Evolutionary conservation across 345 rosid species (phyloP), one percentile per base, ranked within the genome.

Genomic region (Salix brachista): DNA sequence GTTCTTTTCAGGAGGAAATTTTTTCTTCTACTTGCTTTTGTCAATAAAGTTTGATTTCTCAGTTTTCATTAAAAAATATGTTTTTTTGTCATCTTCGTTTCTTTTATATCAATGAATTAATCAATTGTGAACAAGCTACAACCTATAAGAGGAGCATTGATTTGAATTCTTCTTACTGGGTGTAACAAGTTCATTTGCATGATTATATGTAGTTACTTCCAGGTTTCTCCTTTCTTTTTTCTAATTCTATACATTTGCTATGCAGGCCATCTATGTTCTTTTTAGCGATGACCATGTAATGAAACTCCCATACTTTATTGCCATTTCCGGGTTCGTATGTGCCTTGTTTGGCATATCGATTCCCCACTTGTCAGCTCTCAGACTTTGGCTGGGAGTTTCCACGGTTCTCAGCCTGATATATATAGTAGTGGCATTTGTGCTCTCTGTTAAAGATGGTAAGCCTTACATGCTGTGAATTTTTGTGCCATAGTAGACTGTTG

Each of bases 361-460:
- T 75, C 98, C 99, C 71, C 92, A 92, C 86, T 83, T 93, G 72
- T 96, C 98, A 1, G 91, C 97, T 71, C 86, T 96, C 39, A 84
- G 98, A 73, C 16, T 88, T 64, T 96, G 97, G 98, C 84, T 96
- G n/a, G 98, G 88, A 46, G 83, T 94, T 78, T 96, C 99, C 3
- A 87, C 99, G 17, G 39, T 93, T 72, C 86, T 93, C 67, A 87
- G 89, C 39, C 81, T 89, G 69, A 82, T 93, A 36, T 93, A 90
- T 44, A 87, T 92, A 42, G 52, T 87, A 54, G 81, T 88, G 26
- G 94, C 92, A 28, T 77, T 90, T 41, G 85, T 82, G 72, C 83
- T 93, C 72, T 87, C 96, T 7, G 64, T 88, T 72, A 84, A 68
- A 75, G 97, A 93, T 80, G 99, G 99, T 91, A 87, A 82, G 41